These are phyloP conservation scores for Luzula sylvatica DNA, from an alignment of 176 grass and related monocot genomes.

Conservation along the genomic window DNA sequence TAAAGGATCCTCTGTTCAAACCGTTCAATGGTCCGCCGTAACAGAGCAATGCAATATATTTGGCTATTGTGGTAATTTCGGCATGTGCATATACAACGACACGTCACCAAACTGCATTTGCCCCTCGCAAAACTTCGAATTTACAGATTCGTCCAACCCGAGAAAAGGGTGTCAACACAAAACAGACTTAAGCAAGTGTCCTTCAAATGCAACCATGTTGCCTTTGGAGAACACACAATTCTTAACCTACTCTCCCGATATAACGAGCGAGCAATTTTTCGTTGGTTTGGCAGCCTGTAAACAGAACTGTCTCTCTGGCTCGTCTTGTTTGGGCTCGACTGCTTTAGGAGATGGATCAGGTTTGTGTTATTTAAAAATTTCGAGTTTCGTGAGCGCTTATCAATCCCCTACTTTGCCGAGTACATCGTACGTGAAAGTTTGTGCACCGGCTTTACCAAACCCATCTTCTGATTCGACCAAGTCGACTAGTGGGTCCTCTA, in stretches of 20 bases:
- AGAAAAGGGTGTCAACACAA: constrained; percentile 36
- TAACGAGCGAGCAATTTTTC: constrained; percentile 69
- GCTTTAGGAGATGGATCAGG: constrained; percentile 81
- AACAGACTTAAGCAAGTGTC: constrained; percentile 42
- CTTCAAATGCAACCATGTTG: constrained; percentile 88
- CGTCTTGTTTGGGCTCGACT: constrained; percentile 68
- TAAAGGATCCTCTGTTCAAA: constrained; percentile 20
- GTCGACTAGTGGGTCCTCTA: neutral
- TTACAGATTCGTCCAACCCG: constrained; percentile 11
- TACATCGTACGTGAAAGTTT: constrained; percentile 98
- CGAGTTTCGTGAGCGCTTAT: constrained; percentile 63
- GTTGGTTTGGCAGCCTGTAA: constrained; percentile 76
- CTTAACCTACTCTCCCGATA: constrained; percentile 70
- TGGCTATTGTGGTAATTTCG: constrained; percentile 87
- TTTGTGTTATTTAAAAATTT: constrained; percentile 79
- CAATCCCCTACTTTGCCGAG: constrained; percentile 69
- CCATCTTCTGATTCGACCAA: neutral
- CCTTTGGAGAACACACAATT: constrained; percentile 58
- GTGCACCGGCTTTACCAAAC: constrained; percentile 30
- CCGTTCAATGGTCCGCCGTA: constrained; percentile 69
- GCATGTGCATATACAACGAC: constrained; percentile 77
- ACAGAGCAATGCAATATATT: constrained; percentile 94
- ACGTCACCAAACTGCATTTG: constrained; percentile 61
- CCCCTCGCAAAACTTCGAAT: constrained; percentile 61
- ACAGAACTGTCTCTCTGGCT: constrained; percentile 74